These are phyloP conservation scores for Phascolomyces articulosus DNA, from an alignment of 371 early-diverging fungal genomes.

Conservation along the genomic window DNA sequence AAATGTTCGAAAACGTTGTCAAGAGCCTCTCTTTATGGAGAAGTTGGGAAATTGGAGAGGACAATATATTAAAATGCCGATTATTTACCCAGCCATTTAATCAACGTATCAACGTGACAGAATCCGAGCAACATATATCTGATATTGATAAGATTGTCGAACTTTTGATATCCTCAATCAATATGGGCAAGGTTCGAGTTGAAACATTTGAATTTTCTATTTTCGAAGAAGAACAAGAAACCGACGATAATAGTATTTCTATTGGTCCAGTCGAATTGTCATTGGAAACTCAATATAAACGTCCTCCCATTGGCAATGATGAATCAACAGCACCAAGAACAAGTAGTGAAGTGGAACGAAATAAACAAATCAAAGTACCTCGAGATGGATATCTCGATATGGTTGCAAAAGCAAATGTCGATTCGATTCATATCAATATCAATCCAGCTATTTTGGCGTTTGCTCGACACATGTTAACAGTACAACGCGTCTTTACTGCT, in stretches of 20 bases:
- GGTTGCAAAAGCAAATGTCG: constrained; percentile 48
- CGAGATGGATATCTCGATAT: constrained; percentile 59
- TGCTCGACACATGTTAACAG: constrained; percentile 69
- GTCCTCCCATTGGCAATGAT: constrained; percentile 22
- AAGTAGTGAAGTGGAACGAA: constrained; percentile 7
- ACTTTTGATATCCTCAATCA: constrained; percentile 40
- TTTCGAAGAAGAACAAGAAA: constrained; percentile 45
- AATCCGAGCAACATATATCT: not conserved
- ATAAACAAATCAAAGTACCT: not conserved
- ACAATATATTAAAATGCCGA: constrained; percentile 49
- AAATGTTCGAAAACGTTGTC: constrained; percentile 56
- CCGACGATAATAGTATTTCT: constrained; percentile 37
- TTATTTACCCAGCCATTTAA: constrained; percentile 59
- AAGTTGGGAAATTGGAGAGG: constrained; percentile 65
- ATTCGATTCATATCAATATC: constrained; percentile 49
- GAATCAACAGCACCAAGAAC: constrained; percentile 6
- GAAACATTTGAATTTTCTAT: constrained; percentile 42
- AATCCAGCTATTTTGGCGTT: constrained; percentile 77
- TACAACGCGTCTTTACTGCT: constrained; percentile 71
- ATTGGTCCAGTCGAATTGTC: constrained; percentile 31
- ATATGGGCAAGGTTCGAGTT: constrained; percentile 37
- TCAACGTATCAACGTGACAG: constrained; percentile 13
- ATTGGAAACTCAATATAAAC: constrained; percentile 39
- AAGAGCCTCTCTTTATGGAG: constrained; percentile 64
- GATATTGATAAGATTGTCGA: constrained; percentile 26